Evolutionary conservation across 1,139 yeast genomes (phyloP), one percentile per base, ranked within the genome.

Genomic region (Yamadazyma friedrichii): DNA sequence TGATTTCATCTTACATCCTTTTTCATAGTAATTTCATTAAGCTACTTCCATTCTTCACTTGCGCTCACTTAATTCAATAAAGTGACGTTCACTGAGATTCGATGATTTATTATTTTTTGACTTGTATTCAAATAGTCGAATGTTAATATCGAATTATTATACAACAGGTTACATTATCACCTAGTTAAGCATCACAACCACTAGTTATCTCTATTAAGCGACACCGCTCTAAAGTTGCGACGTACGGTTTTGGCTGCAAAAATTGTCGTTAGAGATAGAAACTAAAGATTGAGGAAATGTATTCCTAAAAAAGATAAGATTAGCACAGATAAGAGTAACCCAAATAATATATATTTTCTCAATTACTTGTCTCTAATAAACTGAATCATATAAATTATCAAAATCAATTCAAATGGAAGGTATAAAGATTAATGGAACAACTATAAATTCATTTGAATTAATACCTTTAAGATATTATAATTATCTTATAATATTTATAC

Each of bases 401-500:
- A 20, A 8, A 20, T 20, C 24, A 20, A 20, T 20, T 5, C 24
- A 20, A 20, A 20, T 20, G 24, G 24, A 20, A 20, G 24, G 24
- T 20, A 20, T 20, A 20, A 20, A 20, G 24, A 20, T 5, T 20
- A 20, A 38, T 30, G 32, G 17, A 26, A 36, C 39, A 6, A 25
- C 25, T 11, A 25, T 24, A 3, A 17, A 15, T 13, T 12, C 25
- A 9, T 3, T 36, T 13, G 35, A 31, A 13, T 11, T 15, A 13
- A 33, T 32, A 13, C 40, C 44, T 12, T 31, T 35, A 12, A 46
- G 40, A 29, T 35, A 30, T 25, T 41, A 35, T 32, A 39, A 42
- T 24, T 48, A 47, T 32, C 25, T 35, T 3, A 15, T 41, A n/a
- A n/a, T 47, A 31, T 24, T 45, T 6, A 25, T 39, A 20, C 6